A percentile compares a stretch with the other conserved stretches of the same genome.
These are phyloP conservation scores for Aristolochia contorta DNA, from an alignment of 164 flowering plant species.

Conservation along the genomic window DNA sequence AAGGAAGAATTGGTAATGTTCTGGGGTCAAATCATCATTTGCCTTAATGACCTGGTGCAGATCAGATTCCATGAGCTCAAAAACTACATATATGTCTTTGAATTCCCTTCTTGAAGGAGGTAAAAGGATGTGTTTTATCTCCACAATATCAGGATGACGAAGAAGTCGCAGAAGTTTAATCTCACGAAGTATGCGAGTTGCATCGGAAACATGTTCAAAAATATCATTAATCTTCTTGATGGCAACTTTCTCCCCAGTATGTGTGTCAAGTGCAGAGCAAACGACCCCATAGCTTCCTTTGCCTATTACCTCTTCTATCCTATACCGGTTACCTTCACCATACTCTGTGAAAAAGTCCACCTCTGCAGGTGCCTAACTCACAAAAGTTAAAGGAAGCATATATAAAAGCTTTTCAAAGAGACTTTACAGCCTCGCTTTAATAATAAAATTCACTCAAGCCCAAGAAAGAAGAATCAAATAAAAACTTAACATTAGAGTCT, in stretches of 20 bases:
- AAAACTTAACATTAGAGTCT: too few relatives aligned
- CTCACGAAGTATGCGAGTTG: slow-evolving; percentile 93
- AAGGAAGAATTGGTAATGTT: slow-evolving; percentile 93
- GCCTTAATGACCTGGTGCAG: slow-evolving; percentile 95
- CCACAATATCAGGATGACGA: slow-evolving; percentile 95
- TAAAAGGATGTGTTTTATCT: slow-evolving; percentile 89
- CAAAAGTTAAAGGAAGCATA: neutral
- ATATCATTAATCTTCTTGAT: slow-evolving; percentile 97
- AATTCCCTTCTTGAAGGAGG: slow-evolving; percentile 97
- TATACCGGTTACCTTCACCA: slow-evolving; percentile 89
- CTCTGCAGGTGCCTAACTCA: slow-evolving; percentile 58
- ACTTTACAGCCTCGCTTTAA: neutral
- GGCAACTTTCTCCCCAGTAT: slow-evolving; percentile 88
- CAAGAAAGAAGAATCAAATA: too few relatives aligned
- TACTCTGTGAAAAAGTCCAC: slow-evolving; percentile 93
- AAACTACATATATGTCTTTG: slow-evolving; percentile 91
- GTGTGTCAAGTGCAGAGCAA: slow-evolving; percentile 83
- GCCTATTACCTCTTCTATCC: slow-evolving; percentile 90
- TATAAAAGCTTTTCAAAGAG: neutral
- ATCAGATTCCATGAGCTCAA: slow-evolving; percentile 98
- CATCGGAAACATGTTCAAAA: slow-evolving; percentile 95
- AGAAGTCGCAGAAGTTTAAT: slow-evolving; percentile 88
- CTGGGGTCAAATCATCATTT: slow-evolving; percentile 93
- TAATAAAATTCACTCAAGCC: neutral
- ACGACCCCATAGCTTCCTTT: slow-evolving; percentile 99